Base-by-base conservation (phyloP, 345 rosid genomes). In the Lagerstroemia speciosa region DNA sequence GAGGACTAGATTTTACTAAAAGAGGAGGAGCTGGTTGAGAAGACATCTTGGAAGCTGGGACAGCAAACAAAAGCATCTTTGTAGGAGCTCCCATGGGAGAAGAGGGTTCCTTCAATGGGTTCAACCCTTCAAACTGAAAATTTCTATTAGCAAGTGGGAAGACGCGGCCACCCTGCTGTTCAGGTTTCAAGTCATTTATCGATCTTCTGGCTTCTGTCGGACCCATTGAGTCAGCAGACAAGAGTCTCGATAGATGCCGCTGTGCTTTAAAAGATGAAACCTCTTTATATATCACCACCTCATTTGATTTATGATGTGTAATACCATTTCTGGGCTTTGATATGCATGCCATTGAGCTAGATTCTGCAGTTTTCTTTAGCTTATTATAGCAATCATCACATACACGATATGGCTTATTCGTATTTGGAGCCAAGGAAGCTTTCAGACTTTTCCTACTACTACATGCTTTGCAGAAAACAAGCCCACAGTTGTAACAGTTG, bases 401-500 rank as follows among this genome's bases (percentile, higher is more conserved):
- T 45, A 90, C 97, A 43, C 97, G 82, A 77, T 87, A 87, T 7
- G 97, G 92, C 79, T 88, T 93, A 84, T 72, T 85, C 80, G 78
- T 82, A 68, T 75, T 86, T 31, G 98, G 95, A 50, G 98, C 98
- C 75, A 92, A 74, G 69, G 95, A 84, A 70, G 96, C 97, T 82
- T 82, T 87, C 78, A 87, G 55, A 71, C 91, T 86, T 80, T 88
- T 92, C 71, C 78, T 88, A 78, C 80, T 80, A 67, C 89, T 87
- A 80, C 98, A 92, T 46, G 78, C 83, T 73, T 90, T 92, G 85
- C 98, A 92, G 71, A 92, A 90, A 46, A 90, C 86, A 27, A 92
- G 68, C 57, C 98, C 98, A 66, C 98, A 92, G 68, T 92, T 92
- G 78, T 92, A 92, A 81, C 98, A 92, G 75, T 90, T 92, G 84